Percentiles rank a stretch among this genome's conserved stretches.
Conservation (phyloP, 805 yeast genomes). For the Sugiyamaella valdiviana region DNA sequence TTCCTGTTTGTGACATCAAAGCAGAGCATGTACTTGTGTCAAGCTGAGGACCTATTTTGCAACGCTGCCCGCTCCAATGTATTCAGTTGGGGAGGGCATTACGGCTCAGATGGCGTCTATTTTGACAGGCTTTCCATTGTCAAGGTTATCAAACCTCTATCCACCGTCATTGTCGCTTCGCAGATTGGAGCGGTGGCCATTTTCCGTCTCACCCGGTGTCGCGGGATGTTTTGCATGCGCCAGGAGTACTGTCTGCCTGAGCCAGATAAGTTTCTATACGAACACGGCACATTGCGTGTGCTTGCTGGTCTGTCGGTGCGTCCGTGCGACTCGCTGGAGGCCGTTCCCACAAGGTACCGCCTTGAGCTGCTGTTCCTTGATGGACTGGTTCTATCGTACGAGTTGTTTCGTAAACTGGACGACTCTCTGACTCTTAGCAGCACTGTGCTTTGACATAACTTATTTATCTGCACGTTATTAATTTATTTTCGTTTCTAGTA, state of each 20-base stretch:
- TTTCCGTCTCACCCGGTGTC: conserved; percentile 37
- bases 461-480: neutral
- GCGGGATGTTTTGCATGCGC: conserved; percentile 40
- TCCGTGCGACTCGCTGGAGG: conserved; percentile 5
- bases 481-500: neutral
- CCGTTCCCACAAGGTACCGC: conserved; percentile 1
- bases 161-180: conserved; percentile 38
- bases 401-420: conserved; percentile 1
- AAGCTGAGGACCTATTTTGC: conserved; percentile 42
- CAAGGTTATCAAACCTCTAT: conserved; percentile 36
- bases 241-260: conserved; percentile 35
- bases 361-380: conserved; percentile 13
- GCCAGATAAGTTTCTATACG: conserved; percentile 10
- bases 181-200: conserved; percentile 41
- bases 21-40: conserved; percentile 40
- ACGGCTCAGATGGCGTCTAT: conserved; percentile 13
- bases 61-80: conserved; percentile 41
- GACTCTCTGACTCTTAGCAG: neutral
- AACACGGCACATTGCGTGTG: conserved; percentile 7
- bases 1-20: conserved; percentile 43
- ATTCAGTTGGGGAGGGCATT: conserved; percentile 33
- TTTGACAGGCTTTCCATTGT: conserved; percentile 30
- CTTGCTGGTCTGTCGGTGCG: conserved; percentile 16
- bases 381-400: conserved; percentile 13
- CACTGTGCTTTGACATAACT: neutral